Evolutionary conservation across 106 monocot genomes (phyloP), one percentile per base, ranked within the genome.

Genomic region (Ottelia alismoides): DNA sequence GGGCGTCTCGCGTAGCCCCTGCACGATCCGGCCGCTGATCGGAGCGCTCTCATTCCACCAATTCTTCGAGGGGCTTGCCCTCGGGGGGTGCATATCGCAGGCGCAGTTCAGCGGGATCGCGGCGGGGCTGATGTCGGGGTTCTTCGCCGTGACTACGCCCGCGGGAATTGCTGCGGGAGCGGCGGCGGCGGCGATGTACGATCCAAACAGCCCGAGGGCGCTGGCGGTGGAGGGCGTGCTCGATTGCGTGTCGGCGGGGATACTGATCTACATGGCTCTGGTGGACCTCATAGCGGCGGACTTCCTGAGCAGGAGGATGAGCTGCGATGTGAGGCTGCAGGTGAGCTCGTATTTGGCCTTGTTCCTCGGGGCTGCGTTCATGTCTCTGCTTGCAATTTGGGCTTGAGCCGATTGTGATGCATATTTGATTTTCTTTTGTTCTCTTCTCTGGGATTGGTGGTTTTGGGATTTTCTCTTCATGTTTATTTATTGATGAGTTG

Each of bases 41-140:
- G 85, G 76, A 1, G 96, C 96, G 0, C 78, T 96, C 45, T 81
- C 89, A 2, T 96, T 96, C 75, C 96, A 96, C 52, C 96, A 96
- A 58, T 96, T 96, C 76, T 96, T 96, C 55, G 96, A 96, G 59
- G 96, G 96, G 9, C 83, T 96, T 30, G 96, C 96, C 0, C 70
- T 96, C 53, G 96, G 96, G 1, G 89, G 96, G 20, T 96, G 96
- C 76, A 89, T 96, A 52, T 77, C 86, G 27, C 92, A 93, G 87
- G 92, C 92, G 22, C 69, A 62, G 27, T 77, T 72, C 28, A 11
- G 19, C 11, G 31, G 21, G 14, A 11, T 32, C n/a, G 61, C 52
- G 17, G 52, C 63, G 23, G 22, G 43, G 11, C 0, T 49, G 16
- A 72, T 77, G 77, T 62, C 77, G 14, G 52, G 56, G 43, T 72